A percentile compares a stretch with the other conserved stretches of the same genome.
Conservation (phyloP, 1,284 basidiomycete species). For the Leccinum subrobustum region DNA sequence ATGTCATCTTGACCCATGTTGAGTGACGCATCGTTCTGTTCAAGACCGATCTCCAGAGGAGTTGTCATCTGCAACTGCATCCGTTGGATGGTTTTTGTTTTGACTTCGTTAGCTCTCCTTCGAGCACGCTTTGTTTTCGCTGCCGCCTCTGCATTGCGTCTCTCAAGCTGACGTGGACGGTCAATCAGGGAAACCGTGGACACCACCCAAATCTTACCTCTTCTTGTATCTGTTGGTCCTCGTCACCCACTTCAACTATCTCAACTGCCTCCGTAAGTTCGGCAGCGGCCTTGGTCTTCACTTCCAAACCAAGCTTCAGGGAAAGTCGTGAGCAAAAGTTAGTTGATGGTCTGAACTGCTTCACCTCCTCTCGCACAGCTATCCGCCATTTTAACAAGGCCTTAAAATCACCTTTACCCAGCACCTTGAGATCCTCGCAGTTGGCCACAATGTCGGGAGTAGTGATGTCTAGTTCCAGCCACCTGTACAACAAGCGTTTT, state of each 20-base stretch:
- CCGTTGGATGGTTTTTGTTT: conserved; percentile 85
- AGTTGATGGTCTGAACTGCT: conserved; percentile 12
- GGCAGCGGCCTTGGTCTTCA: conserved; percentile 67
- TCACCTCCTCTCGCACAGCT: conserved; percentile 79
- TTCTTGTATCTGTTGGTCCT: conserved; percentile 84
- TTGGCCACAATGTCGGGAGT: conserved; percentile 81
- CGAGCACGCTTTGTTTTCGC: conserved; percentile 81
- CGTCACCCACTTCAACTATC: conserved; percentile 75
- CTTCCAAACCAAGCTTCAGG: conserved; percentile 74
- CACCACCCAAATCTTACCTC: conserved; percentile 55
- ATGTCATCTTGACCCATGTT: conserved; percentile 76
- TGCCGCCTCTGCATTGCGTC: conserved; percentile 76
- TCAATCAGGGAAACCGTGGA: conserved; percentile 2
- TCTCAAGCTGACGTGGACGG: conserved; percentile 62
- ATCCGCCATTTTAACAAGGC: conserved; percentile 89
- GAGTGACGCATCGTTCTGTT: conserved; percentile 75
- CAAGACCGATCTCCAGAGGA: conserved; percentile 92
- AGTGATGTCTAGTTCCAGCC: conserved; percentile 73
- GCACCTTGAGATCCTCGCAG: conserved; percentile 91
- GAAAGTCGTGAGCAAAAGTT: conserved; percentile 4
- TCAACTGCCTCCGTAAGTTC: conserved; percentile 79
- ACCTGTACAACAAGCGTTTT: conserved; percentile 41
- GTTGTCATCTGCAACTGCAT: conserved; percentile 98
- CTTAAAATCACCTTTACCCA: conserved; percentile 98
- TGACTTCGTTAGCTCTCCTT: conserved; percentile 87